Percentiles rank a stretch among this genome's conserved stretches.
These are phyloP conservation scores for Chlorencoelia australis DNA, from an alignment of 2,329 filamentous ascomycete genomes.

Conservation along the genomic window DNA sequence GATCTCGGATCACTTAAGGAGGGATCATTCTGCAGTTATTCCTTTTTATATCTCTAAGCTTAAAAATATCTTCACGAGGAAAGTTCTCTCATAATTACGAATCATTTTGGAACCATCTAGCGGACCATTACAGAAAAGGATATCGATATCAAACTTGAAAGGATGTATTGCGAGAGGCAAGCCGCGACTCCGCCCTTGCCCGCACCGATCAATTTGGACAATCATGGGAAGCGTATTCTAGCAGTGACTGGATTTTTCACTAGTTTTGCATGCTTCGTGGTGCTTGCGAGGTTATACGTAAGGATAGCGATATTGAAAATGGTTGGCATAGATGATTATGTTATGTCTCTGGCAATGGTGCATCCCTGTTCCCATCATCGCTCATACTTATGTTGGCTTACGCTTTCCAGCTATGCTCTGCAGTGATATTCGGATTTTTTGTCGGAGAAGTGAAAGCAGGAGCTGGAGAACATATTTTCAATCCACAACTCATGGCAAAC, in stretches of 20 bases:
- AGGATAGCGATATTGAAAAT: slow-evolving; percentile 34
- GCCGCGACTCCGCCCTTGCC: neutral
- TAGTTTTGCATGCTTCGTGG: slow-evolving; percentile 27
- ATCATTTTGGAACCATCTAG: no score
- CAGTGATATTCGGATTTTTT: slow-evolving; percentile 28
- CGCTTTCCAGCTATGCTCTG: slow-evolving; percentile 14
- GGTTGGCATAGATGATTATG: slow-evolving; percentile 37
- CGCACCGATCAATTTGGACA: slow-evolving; percentile 18
- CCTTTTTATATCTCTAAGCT: no score
- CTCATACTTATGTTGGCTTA: neutral
- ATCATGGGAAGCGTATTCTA: slow-evolving; percentile 29
- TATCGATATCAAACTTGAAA: no score
- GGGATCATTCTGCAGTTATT: no score
- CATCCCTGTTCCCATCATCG: no score
- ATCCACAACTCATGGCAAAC: slow-evolving; percentile 20
- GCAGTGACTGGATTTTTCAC: slow-evolving; percentile 30
- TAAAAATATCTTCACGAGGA: no score
- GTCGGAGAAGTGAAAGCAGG: slow-evolving; percentile 33
- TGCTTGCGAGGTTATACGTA: slow-evolving; percentile 35
- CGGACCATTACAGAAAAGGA: no score
- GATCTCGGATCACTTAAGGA: no score
- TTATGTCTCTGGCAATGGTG: slow-evolving; percentile 31
- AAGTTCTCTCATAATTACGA: no score
- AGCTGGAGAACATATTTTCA: slow-evolving; percentile 33
- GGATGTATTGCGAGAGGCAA: no score